Evolutionary conservation across 257 asterid genomes (phyloP), one percentile per base, ranked within the genome.

Genomic region (Solanum okadae): DNA sequence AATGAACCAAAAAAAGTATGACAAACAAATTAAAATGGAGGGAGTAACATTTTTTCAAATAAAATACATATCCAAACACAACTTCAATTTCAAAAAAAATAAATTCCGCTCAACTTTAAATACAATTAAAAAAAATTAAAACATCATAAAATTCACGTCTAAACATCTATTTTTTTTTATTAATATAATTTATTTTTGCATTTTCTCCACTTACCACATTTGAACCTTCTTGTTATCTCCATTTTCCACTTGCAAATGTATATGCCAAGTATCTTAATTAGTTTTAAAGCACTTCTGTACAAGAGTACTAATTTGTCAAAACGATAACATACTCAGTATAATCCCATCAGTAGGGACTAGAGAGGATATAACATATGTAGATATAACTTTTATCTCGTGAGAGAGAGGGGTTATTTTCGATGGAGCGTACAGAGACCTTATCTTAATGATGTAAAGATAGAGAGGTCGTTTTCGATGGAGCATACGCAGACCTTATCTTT

Each of bases 141-240:
- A 31, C 6, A 70, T 29, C 38, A 70, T 31, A 20, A 70, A 70
- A 29, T 70, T 70, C 77, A 70, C 4, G 12, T 70, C 77, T 18
- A 13, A 31, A 29, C 38, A 68, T 18, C 75, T 68, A 68, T 67
- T 67, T n/a, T n/a, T n/a, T 63, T 67, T 65, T n/a, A 27, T n/a
- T 27, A 65, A 14, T 68, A 15, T 70, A 70, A 70, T 15, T 44
- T 44, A 44, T 44, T 11, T 44, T 44, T 44, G 42, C 77, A 65
- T 82, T 79, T 63, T 46, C 86, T 85, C 37, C 9, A 63, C 91
- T 91, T 59, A 91, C 92, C 89, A 10, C 56, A 75, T 27, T 67
- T 70, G 22, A 34, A 61, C 34, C 65, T 15, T 40, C 49, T 67
- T 85, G 4, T 33, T 44, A 38, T 67, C 65, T 44, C 40, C 73